Base-by-base conservation (phyloP, 306 rosid species). In the Quercus ilex region DNA sequence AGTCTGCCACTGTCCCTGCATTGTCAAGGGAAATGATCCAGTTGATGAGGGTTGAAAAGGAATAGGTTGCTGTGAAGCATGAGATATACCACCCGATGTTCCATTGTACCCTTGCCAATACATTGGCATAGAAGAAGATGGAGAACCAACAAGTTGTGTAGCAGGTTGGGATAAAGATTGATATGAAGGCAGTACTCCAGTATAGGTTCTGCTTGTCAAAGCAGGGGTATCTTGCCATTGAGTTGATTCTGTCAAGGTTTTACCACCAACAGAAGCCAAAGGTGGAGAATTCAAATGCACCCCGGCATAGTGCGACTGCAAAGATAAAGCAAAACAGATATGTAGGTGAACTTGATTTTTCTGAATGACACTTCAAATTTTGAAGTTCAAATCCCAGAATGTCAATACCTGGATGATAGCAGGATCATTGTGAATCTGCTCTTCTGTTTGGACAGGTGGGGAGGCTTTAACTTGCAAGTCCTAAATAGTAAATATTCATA, bases 381-480 rank as follows among this genome's bases (percentile, higher is more conserved):
- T 72, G 28, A 28, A 10, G 17, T 30, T 53, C 9, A 7, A 53
- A 71, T 74, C 35, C 63, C 67, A 31, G 58, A 65, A 59, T 53
- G 56, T 5, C 20, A n/a, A 58, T 78, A 93, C 96, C 90, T 89
- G 91, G 71, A 93, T 89, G 52, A 87, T 84, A 81, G 97, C 96
- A 72, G 94, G 93, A 84, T 90, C 97, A 58, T 73, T 71, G 23
- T 70, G 69, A 63, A 65, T 71, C 77, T 75, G 85, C 71, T 85
- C 91, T 81, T 79, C 89, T 72, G 77, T 75, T 58, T 79, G 78
- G 67, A 74, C 64, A 62, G 90, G 58, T 19, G 89, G 72, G 26
- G 88, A 72, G 58, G 93, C 31, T 86, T 88, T 88, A 67, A 91
- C 86, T 88, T 91, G 92, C 89, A 93, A 88, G 87, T 86, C 85